Evolutionary conservation across 331 rosid species (phyloP), one percentile per base, ranked within the genome.

Genomic region (Arachis monticola): DNA sequence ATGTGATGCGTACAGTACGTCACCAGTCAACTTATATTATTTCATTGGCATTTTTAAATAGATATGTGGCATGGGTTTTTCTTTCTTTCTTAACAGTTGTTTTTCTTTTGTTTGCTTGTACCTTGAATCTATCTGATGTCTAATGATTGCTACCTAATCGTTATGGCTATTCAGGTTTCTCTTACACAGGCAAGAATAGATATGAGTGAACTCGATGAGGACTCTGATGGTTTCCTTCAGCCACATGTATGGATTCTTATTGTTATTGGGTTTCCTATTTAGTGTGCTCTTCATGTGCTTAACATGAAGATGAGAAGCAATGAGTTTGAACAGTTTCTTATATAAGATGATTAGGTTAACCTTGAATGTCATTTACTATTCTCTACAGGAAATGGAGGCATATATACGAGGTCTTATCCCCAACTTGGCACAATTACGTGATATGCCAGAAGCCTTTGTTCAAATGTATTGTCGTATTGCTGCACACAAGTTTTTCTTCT

Each of bases 151-250:
- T 77, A 41, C 81, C 81, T 56, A 52, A 76, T 64, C 74, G 60
- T 68, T 64, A 70, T 87, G 79, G 70, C 55, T 61, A 67, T 81
- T 64, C 88, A 95, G 98, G 99, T 95, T 47, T 95, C 99, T 56
- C 97, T 95, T 84, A 95, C 99, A 3, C 99, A 95, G 79, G 99
- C 99, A 44, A 83, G 99, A 77, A 95, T 95, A 81, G 99, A 95
- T 81, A 95, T 90, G 99, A 95, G 99, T 71, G 99, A 95, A 83
- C 93, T 95, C 38, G 98, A 95, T 57, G 97, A 87, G 81, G 99
- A 95, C 82, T 95, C 99, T 30, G 99, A 95, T 84, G 98, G 99
- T 52, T 92, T 92, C 82, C 98, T 95, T 83, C 98, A 90, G 77
- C 85, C 84, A 67, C 92, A 85, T 67, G 99, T 95, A 95, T 64